phyloP scores from a whole-genome alignment of 2,329 filamentous ascomycete species.

The Chaetomium olivaceum region DNA sequence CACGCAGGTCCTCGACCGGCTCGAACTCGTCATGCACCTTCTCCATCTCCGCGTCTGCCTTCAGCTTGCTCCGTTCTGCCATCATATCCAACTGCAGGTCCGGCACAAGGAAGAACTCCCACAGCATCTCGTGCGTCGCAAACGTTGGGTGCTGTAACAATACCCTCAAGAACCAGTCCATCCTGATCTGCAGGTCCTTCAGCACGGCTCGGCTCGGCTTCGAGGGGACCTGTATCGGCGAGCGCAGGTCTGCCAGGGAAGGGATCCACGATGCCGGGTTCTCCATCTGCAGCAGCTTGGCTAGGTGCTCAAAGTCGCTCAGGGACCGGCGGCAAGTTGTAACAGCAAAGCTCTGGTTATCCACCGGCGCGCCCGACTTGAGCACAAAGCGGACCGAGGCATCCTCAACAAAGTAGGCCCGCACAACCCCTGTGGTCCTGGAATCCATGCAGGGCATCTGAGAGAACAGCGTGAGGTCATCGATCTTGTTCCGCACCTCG shows the following conservation, averaged over 20 bases:
- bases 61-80: slow-evolving; percentile 81
- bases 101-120: slow-evolving; percentile 98
- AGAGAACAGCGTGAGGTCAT: slow-evolving; percentile 85
- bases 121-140: slow-evolving; percentile 92
- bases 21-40: slow-evolving; percentile 86
- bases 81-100: slow-evolving; percentile 90
- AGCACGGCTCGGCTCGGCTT: slow-evolving; percentile 85
- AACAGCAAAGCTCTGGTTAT: slow-evolving; percentile 81
- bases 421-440: slow-evolving; percentile 86
- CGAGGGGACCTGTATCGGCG: slow-evolving; percentile 89
- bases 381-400: slow-evolving; percentile 88
- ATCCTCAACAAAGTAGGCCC: slow-evolving; percentile 97
- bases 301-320: slow-evolving; percentile 86
- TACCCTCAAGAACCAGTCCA: slow-evolving; percentile 86
- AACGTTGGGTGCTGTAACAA: slow-evolving; percentile 89
- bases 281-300: slow-evolving; percentile 79
- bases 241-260: slow-evolving; percentile 71
- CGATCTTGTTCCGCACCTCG: slow-evolving; percentile 93
- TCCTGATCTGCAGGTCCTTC: slow-evolving; percentile 80
- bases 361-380: slow-evolving; percentile 88
- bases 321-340: slow-evolving; percentile 90
- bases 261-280: slow-evolving; percentile 96
- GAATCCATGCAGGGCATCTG: slow-evolving; percentile 70
- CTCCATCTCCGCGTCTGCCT: slow-evolving; percentile 79
- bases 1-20: slow-evolving; percentile 77